These are phyloP conservation scores for Mycena kentingensis DNA, from an alignment of 768 basidiomycete genomes.

Conservation along the genomic window DNA sequence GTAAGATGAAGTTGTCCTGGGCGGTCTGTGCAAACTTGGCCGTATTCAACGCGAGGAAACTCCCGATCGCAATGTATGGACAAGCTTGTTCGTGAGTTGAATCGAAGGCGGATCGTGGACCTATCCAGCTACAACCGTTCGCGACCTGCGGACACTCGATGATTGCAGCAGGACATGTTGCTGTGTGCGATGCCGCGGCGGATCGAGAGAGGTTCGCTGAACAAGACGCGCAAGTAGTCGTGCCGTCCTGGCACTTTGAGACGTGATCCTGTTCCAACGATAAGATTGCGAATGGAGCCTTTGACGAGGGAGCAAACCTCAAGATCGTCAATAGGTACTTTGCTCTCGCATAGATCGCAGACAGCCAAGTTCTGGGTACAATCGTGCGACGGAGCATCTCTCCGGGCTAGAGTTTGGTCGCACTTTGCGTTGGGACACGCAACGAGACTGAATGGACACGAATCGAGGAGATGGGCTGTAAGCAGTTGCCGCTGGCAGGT, in stretches of 20 bases:
- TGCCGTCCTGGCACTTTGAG: slow-evolving; percentile 39
- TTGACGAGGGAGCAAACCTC: slow-evolving; percentile 34
- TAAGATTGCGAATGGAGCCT: slow-evolving; percentile 7
- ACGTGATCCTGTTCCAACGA: slow-evolving; percentile 37
- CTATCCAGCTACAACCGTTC: slow-evolving; percentile 58
- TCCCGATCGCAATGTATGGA: slow-evolving; percentile 62
- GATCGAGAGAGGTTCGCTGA: slow-evolving; percentile 36
- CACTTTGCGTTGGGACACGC: slow-evolving; percentile 53
- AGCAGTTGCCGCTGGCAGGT: slow-evolving; percentile 70
- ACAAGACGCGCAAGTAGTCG: slow-evolving; percentile 45
- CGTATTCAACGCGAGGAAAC: slow-evolving; percentile 52
- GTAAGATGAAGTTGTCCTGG: slow-evolving; percentile 67
- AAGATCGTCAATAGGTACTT: slow-evolving; percentile 37
- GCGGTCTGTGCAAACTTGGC: slow-evolving; percentile 44
- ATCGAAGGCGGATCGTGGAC: slow-evolving; percentile 39
- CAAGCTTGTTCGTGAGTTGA: slow-evolving; percentile 46
- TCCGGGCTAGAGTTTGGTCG: slow-evolving; percentile 42
- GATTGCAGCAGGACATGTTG: slow-evolving; percentile 40
- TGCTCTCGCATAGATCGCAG: slow-evolving; percentile 42
- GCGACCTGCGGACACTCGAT: slow-evolving; percentile 48
- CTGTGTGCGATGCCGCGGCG: slow-evolving; percentile 35
- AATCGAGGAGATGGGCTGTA: slow-evolving; percentile 59
- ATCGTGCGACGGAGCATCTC: slow-evolving; percentile 43
- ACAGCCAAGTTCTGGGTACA: slow-evolving; percentile 39
- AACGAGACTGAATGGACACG: slow-evolving; percentile 60